phyloP scores from a whole-genome alignment of 1,139 yeast species.

The Pichia sp. region DNA sequence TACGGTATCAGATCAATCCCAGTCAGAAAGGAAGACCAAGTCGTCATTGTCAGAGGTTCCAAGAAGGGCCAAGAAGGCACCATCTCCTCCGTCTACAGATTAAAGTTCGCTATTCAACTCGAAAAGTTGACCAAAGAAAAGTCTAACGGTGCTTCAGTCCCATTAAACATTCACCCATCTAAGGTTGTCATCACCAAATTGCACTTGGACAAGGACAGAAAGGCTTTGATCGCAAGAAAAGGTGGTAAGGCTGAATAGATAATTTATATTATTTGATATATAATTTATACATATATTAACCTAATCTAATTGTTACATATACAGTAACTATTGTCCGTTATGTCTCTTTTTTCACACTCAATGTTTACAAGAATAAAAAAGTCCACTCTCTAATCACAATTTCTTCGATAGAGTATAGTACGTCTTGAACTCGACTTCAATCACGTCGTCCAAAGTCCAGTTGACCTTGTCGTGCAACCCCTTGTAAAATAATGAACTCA shows the following conservation, averaged over 20 bases:
- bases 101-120: slow-evolving; percentile 93
- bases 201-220: slow-evolving; percentile 98
- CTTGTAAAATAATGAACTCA: slow-evolving; percentile 28
- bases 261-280: slow-evolving; percentile 1
- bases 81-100: slow-evolving; percentile 97
- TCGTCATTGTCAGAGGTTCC: slow-evolving; percentile 95
- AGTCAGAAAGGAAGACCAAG: slow-evolving; percentile 98
- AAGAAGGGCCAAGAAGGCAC: slow-evolving; percentile 99
- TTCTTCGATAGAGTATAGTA: slow-evolving; percentile 31
- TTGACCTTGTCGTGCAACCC: slow-evolving; percentile 28
- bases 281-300: background rate
- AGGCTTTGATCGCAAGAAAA: slow-evolving; percentile 92
- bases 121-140: slow-evolving; percentile 98
- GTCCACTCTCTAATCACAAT: background rate
- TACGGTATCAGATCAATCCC: slow-evolving; percentile 96
- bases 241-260: slow-evolving; percentile 75
- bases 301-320: slow-evolving; percentile 13
- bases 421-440: slow-evolving; percentile 36
- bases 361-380: background rate
- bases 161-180: slow-evolving; percentile 97
- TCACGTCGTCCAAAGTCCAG: slow-evolving; percentile 10
- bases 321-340: slow-evolving; percentile 1
- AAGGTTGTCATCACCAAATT: slow-evolving; percentile 98
- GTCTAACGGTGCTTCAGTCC: slow-evolving; percentile 97
- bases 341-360: background rate